Evolutionary conservation across 306 rosid genomes (phyloP).

Genomic region (Coriaria nepalensis): DNA sequence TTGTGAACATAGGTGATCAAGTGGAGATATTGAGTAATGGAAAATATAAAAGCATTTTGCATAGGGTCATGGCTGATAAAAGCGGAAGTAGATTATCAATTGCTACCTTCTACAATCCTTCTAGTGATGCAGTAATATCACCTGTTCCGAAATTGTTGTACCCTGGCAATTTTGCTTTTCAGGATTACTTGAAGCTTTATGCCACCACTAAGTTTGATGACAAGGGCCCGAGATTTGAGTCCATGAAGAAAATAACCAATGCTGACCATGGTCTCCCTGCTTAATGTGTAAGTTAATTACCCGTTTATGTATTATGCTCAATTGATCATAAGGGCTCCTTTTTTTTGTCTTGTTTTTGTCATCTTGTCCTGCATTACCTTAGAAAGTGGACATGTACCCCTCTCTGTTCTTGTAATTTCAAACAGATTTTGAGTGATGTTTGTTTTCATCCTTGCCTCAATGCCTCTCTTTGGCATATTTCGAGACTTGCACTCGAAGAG

Average conservation of each 20-base stretch:
- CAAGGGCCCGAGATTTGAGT: slow-evolving; percentile 51
- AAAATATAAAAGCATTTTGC: slow-evolving; percentile 43
- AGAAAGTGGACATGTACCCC: too few relatives aligned
- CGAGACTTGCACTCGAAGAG: too few relatives aligned
- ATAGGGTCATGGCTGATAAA: slow-evolving; percentile 63
- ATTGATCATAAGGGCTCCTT: background rate
- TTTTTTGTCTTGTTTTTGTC: slow-evolving; percentile 6
- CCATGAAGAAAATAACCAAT: slow-evolving; percentile 41
- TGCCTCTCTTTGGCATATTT: too few relatives aligned
- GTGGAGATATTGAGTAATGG: slow-evolving; percentile 61
- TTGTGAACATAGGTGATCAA: slow-evolving; percentile 86
- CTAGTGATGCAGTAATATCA: slow-evolving; percentile 49
- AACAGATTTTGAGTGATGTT: too few relatives aligned
- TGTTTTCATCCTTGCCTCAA: too few relatives aligned
- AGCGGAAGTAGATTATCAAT: slow-evolving; percentile 64
- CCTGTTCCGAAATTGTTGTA: slow-evolving; percentile 53
- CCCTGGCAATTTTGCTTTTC: slow-evolving; percentile 39
- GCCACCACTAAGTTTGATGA: slow-evolving; percentile 56
- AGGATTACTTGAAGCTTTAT: slow-evolving; percentile 64
- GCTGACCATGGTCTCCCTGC: slow-evolving; percentile 14
- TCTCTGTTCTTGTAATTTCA: too few relatives aligned
- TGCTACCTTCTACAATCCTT: slow-evolving; percentile 74
- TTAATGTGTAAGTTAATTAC: slow-evolving; percentile 5
- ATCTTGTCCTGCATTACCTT: too few relatives aligned
- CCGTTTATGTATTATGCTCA: background rate